Evolutionary conservation across 306 rosid species (phyloP).

Genomic region (Vigna reflexopilosa): DNA sequence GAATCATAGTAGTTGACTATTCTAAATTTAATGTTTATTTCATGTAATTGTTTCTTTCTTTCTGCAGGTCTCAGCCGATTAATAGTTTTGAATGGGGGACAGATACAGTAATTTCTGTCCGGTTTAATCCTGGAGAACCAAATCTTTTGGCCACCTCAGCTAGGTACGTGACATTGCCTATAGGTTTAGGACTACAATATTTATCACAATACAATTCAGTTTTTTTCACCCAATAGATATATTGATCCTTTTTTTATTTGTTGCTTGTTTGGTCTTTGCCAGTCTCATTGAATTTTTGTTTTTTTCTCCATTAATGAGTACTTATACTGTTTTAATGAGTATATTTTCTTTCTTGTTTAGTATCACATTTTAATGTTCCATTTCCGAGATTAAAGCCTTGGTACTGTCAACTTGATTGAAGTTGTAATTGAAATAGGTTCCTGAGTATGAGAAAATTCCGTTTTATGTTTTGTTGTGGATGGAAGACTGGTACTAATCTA

Average conservation of each 20-base stretch:
- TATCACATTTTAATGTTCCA: not conserved
- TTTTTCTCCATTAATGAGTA: not conserved
- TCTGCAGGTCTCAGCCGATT: slow-evolving; percentile 77
- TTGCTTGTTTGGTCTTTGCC: not conserved
- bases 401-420: not conserved
- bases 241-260: not conserved
- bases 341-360: not conserved
- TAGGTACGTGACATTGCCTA: slow-evolving; percentile 57
- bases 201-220: not conserved
- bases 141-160: slow-evolving; percentile 80
- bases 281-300: not conserved
- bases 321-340: not conserved
- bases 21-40: slow-evolving; percentile 25
- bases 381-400: not conserved
- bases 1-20: not conserved
- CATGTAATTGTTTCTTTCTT: slow-evolving; percentile 27
- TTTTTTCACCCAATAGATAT: not conserved
- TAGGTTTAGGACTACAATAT: not conserved
- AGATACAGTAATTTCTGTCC: slow-evolving; percentile 75
- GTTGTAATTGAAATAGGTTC: slow-evolving; percentile 8
- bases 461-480: slow-evolving; percentile 1
- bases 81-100: slow-evolving; percentile 82
- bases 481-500: not conserved
- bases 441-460: not conserved
- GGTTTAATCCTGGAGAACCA: slow-evolving; percentile 87